Conservation (phyloP, 345 rosid genomes). For the Raphanus sativus region DNA sequence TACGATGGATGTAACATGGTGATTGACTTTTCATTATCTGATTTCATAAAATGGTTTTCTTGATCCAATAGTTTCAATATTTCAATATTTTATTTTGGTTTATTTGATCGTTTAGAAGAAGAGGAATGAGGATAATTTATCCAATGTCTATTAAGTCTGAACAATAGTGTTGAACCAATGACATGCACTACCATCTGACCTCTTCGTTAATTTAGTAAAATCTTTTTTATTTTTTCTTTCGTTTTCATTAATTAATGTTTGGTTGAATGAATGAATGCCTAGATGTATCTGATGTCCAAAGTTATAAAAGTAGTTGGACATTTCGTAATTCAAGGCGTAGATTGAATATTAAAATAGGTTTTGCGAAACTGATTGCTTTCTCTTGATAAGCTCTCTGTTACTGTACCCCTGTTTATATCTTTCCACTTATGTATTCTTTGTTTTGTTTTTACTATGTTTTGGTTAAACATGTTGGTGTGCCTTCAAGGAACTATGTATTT, state of each 20-base stretch:
- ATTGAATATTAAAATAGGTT: conserved; percentile 44
- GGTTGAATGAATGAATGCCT: conserved; percentile 36
- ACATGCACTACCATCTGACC: conserved; percentile 98
- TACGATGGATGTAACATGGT: conserved; percentile 52
- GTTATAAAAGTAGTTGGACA: conserved; percentile 54
- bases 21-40: conserved; percentile 57
- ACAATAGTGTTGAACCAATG: too few species aligned
- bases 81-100: background rate
- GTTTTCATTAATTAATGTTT: too few species aligned
- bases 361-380: conserved; percentile 77
- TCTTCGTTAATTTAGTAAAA: conserved; percentile 6
- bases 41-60: background rate
- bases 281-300: conserved; percentile 76
- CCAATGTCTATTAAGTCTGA: conserved; percentile 54
- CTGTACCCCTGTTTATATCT: conserved; percentile 58
- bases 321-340: conserved; percentile 64
- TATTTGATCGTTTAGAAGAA: background rate
- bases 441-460: background rate
- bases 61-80: background rate
- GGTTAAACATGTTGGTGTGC: background rate
- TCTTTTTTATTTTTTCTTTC: too few species aligned
- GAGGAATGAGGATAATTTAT: conserved; percentile 63
- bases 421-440: background rate
- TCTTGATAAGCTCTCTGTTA: conserved; percentile 58
- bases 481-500: background rate